Percentiles rank a stretch among this genome's conserved stretches.
Evolutionary conservation across 2,329 filamentous ascomycete genomes (phyloP).

Genomic region (Acrodontium crateriforme): DNA sequence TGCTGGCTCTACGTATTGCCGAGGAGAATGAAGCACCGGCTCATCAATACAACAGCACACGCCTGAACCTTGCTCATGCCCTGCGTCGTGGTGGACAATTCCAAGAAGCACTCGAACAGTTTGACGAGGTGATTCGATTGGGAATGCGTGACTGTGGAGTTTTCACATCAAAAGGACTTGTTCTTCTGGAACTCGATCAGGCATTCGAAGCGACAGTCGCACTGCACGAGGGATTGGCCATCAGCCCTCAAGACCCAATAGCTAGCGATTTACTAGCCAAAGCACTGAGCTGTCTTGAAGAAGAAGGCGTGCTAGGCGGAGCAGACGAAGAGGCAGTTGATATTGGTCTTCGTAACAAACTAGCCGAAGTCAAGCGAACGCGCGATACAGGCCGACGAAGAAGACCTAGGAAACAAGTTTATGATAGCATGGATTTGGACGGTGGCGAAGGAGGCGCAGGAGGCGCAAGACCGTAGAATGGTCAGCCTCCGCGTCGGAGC

Average conservation of each 20-base stretch:
- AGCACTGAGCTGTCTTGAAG: conserved; percentile 50
- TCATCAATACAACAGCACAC: conserved; percentile 66
- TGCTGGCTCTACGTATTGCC: conserved; percentile 61
- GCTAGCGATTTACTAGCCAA: conserved; percentile 65
- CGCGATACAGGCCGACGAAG: too few relatives aligned
- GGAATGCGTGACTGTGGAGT: conserved; percentile 62
- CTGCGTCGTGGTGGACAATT: conserved; percentile 58
- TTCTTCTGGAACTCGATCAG: conserved; percentile 63
- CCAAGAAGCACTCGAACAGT: conserved; percentile 61
- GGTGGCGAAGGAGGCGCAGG: too few relatives aligned
- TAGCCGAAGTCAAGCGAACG: too few relatives aligned
- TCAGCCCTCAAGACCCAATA: conserved; percentile 66
- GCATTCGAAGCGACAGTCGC: conserved; percentile 66
- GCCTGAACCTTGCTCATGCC: conserved; percentile 81
- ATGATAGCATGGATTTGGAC: too few relatives aligned
- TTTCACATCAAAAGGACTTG: conserved; percentile 71
- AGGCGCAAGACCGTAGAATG: too few relatives aligned
- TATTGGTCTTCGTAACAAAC: conserved; percentile 7
- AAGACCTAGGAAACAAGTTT: too few relatives aligned
- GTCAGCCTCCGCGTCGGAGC: too few relatives aligned
- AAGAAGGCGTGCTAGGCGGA: conserved; percentile 34
- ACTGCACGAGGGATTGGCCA: conserved; percentile 71
- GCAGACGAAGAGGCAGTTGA: conserved; percentile 25
- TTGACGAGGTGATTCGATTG: conserved; percentile 73
- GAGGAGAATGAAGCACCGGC: conserved; percentile 61